Evolutionary conservation across 192 early-diverging fungal genomes (phyloP), one percentile per base, ranked within the genome.

Genomic region (Backusella tarrabulga): DNA sequence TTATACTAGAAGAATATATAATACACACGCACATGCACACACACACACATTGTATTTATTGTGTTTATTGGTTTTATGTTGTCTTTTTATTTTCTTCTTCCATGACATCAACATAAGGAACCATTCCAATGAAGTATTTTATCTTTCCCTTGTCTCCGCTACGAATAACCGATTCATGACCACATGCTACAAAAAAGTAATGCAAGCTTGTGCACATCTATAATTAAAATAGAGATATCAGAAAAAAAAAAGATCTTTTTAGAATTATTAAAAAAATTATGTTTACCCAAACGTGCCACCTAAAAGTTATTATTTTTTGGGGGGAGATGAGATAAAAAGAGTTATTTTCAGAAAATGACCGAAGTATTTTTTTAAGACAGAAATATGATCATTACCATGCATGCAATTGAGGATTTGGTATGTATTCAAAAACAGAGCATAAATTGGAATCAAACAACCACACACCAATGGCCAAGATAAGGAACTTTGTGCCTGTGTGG

Each of bases 401-500:
- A 52, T 80, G 75, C 1, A 80, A 71, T 34, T 80, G 79, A 7
- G 70, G 70, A 52, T 80, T 80, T 15, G 75, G 79, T 14, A 80
- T 21, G 29, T 76, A 60, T 23, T 80, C 46, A 73, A 67, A 80
- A 21, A 80, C 68, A 69, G 63, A 77, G 32, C 79, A 80, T 21
- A 80, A 17, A 41, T 77, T 80, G 44, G 75, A 68, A 68, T 80
- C 79, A 68, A 80, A 80, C 5, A 80, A 46, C 79, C 79, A 80
- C 7, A 80, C 75, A 2, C 50, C 42, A 41, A 77, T 76, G 0
- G 79, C 71, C 8, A 67, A n/a, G 6, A 54, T 32, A 9, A 80
- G 79, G 15, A 68, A 76, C 26, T 73, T 35, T 29, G 71, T 56
- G 50, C 79, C 79, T 46, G 67, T 70, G 35, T 73, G 41, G 41